These are phyloP conservation scores for Quercus tomentella DNA, from an alignment of 331 rosid genomes.

Conservation along the genomic window DNA sequence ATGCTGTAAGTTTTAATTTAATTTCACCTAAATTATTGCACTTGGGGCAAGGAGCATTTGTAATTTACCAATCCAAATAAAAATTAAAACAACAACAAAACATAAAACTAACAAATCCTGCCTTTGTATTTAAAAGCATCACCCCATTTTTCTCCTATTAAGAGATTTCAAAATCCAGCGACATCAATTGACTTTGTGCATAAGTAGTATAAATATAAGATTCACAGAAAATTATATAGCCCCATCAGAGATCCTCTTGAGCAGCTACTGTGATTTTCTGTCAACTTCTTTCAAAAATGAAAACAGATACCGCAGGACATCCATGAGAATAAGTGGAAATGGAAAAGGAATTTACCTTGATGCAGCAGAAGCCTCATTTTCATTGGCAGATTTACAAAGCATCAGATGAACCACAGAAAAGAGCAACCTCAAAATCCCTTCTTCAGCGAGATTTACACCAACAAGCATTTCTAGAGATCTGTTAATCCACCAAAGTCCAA, in stretches of 20 bases:
- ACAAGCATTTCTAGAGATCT: constrained; percentile 97
- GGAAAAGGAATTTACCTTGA: constrained; percentile 61
- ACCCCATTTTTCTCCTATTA: neutral
- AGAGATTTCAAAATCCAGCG: neutral
- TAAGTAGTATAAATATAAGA: neutral
- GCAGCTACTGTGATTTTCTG: constrained; percentile 1
- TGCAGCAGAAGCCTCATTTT: constrained; percentile 82
- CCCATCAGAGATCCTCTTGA: neutral
- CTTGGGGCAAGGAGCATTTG: neutral
- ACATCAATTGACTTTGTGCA: neutral
- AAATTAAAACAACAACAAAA: neutral
- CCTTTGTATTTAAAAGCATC: neutral
- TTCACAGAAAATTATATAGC: neutral
- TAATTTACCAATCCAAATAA: neutral
- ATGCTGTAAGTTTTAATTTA: neutral
- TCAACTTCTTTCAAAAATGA: constrained; percentile 8
- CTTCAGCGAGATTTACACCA: constrained; percentile 78
- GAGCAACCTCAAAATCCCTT: constrained; percentile 81
- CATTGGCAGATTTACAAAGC: constrained; percentile 67
- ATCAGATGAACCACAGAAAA: constrained; percentile 84
- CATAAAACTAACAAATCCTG: neutral
- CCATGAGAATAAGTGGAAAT: constrained; percentile 8
- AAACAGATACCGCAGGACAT: constrained; percentile 3
- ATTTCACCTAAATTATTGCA: neutral
- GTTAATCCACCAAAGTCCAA: constrained; percentile 45